Evolutionary conservation across 179 eudicot genomes (phyloP).

Genomic region (Amaranthus tricolor): DNA sequence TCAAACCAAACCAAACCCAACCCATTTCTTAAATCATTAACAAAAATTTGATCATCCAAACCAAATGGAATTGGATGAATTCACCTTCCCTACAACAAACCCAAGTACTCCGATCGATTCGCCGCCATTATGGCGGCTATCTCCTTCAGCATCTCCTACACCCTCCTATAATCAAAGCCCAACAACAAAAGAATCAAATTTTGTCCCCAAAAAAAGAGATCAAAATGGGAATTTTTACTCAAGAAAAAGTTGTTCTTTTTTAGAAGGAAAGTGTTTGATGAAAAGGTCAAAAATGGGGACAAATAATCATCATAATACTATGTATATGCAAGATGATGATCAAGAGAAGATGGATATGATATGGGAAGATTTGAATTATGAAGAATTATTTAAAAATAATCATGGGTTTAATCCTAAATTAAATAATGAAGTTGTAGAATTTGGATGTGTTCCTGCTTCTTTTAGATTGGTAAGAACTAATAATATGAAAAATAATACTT

Average conservation of each 20-base stretch:
- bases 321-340: background rate
- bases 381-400: constrained; percentile 23
- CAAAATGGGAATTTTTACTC: background rate
- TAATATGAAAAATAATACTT: constrained; percentile 11
- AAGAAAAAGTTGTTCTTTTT: constrained; percentile 27
- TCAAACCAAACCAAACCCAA: background rate
- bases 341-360: constrained; percentile 39
- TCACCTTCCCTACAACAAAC: constrained; percentile 28
- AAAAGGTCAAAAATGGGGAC: constrained; percentile 23
- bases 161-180: constrained; percentile 16
- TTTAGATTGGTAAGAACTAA: constrained; percentile 19
- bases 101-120: constrained; percentile 33
- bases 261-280: constrained; percentile 26
- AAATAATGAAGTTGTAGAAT: constrained; percentile 12
- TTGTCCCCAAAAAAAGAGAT: background rate
- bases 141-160: constrained; percentile 34
- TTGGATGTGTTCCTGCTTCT: constrained; percentile 28
- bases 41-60: background rate
- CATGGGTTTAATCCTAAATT: constrained; percentile 1
- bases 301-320: background rate
- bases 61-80: constrained; percentile 28
- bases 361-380: constrained; percentile 42
- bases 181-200: background rate
- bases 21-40: background rate
- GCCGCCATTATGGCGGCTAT: constrained; percentile 38